phyloP scores from a whole-genome alignment of 2,329 filamentous ascomycete species.

The Neoarthrinium moseri region DNA sequence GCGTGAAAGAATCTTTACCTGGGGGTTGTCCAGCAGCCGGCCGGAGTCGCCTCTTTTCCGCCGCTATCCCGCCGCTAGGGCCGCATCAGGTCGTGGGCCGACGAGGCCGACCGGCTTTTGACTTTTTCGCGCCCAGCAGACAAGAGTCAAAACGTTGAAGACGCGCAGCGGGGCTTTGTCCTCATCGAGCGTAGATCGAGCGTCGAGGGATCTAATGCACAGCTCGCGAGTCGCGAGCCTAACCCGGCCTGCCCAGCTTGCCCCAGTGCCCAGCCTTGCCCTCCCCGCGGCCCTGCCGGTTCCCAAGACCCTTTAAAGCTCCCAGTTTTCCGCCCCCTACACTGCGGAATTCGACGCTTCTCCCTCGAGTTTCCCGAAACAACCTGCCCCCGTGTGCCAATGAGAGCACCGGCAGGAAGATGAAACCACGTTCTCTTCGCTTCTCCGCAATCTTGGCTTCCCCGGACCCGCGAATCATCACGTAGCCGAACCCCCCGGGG shows the following conservation, averaged over 20 bases:
- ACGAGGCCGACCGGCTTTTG: background rate
- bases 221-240: background rate
- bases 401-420: background rate
- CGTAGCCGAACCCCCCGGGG: background rate
- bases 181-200: background rate
- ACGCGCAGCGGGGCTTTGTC: constrained; percentile 2
- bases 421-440: too few relatives aligned
- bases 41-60: constrained; percentile 6
- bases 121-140: constrained; percentile 1
- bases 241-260: background rate
- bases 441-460: background rate
- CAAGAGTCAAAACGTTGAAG: too few relatives aligned
- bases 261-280: background rate
- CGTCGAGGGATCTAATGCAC: background rate
- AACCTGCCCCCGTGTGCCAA: background rate
- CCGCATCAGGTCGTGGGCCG: background rate
- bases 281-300: background rate
- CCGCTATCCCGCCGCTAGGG: constrained; percentile 6
- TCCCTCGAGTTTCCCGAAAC: constrained; percentile 3
- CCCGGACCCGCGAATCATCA: background rate
- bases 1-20: too few relatives aligned
- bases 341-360: too few relatives aligned
- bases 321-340: constrained; percentile 4
- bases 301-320: background rate
- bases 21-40: too few relatives aligned